phyloP scores from a whole-genome alignment of 345 rosid species.

The Moricandia arvensis region DNA sequence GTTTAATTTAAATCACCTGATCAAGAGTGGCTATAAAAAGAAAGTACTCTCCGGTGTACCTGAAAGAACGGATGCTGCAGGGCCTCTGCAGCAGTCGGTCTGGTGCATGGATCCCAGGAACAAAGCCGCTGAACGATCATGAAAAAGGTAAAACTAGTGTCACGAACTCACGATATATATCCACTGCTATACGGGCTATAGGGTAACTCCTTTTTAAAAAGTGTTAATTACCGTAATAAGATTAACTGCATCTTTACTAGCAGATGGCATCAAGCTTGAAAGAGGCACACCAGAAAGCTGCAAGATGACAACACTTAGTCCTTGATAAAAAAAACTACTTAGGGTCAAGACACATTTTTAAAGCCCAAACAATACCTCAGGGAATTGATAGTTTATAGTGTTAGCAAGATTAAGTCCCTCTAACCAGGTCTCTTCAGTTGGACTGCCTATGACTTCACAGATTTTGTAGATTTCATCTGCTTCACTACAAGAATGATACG shows the following conservation, averaged over 20 bases:
- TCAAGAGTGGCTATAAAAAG: not conserved
- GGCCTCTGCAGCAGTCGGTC: conserved; percentile 88
- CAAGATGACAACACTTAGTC: conserved; percentile 25
- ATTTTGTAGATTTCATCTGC: conserved; percentile 96
- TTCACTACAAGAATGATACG: conserved; percentile 61
- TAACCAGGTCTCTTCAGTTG: conserved; percentile 71
- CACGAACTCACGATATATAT: too few relatives aligned
- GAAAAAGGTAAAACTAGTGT: not conserved
- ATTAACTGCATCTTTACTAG: conserved; percentile 66
- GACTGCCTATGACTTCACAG: conserved; percentile 82
- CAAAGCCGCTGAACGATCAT: conserved; percentile 66
- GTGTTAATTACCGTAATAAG: conserved; percentile 52
- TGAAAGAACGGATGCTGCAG: conserved; percentile 92
- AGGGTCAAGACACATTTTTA: not conserved
- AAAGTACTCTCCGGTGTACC: conserved; percentile 42
- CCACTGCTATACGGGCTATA: not conserved
- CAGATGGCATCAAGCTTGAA: conserved; percentile 62
- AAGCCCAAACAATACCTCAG: conserved; percentile 48
- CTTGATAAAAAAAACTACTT: not conserved
- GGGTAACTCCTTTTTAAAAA: not conserved
- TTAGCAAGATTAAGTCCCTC: conserved; percentile 87
- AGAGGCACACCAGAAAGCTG: conserved; percentile 67
- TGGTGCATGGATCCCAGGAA: conserved; percentile 90
- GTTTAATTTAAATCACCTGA: conserved; percentile 14
- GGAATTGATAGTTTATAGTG: conserved; percentile 74